Evolutionary conservation across 2,329 filamentous ascomycete species (phyloP).

Genomic region (Myriosclerotinia curreyana): DNA sequence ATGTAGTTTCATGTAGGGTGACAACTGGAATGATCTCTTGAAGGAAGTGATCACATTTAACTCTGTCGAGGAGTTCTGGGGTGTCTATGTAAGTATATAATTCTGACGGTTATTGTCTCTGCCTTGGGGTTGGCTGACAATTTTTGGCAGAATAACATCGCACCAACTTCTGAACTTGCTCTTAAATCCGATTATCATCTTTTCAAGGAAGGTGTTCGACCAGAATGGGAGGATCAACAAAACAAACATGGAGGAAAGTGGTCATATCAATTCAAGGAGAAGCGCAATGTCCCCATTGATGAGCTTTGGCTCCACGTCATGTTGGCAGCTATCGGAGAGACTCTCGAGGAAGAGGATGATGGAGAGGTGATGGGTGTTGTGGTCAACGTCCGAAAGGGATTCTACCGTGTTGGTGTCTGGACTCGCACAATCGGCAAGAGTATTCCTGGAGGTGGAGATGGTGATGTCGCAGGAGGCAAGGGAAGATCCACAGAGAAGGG

Average conservation of each 20-base stretch:
- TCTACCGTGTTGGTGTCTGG: constrained; percentile 97
- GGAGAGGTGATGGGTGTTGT: constrained; percentile 99
- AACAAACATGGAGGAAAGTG: constrained; percentile 99
- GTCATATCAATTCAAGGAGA: constrained; percentile 98
- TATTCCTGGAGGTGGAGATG: constrained; percentile 71
- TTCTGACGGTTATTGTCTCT: not conserved
- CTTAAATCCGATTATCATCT: constrained; percentile 99
- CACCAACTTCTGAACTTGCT: constrained; percentile 88
- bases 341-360: constrained; percentile 93
- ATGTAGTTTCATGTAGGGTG: constrained; percentile 57
- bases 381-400: constrained; percentile 96
- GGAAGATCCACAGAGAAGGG: constrained; percentile 77
- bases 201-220: constrained; percentile 95
- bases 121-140: constrained; percentile 22
- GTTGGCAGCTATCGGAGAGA: constrained; percentile 95
- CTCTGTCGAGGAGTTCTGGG: constrained; percentile 99
- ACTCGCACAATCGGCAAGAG: constrained; percentile 89
- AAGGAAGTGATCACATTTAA: constrained; percentile 99
- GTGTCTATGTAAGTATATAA: constrained; percentile 77
- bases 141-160: constrained; percentile 84
- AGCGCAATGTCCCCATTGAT: constrained; percentile 86
- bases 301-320: constrained; percentile 96
- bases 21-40: constrained; percentile 97
- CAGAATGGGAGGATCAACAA: constrained; percentile 97
- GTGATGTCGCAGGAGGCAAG: constrained; percentile 71